These are phyloP conservation scores for Calonectria pauciramosa DNA, from an alignment of 2,329 filamentous ascomycete species.

Conservation along the genomic window DNA sequence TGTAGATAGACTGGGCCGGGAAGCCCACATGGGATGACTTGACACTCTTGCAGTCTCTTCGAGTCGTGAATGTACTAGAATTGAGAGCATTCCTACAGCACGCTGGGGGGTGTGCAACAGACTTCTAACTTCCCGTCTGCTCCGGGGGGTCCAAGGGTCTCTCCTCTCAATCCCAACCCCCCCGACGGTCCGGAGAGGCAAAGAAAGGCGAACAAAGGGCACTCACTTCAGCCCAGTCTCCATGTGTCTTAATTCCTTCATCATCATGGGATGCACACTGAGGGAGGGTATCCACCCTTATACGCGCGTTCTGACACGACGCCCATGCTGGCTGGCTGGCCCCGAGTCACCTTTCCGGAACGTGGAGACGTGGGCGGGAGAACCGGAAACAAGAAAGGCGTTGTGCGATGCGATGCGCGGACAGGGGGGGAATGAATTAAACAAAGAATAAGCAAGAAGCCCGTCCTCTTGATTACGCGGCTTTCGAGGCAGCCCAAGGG, in stretches of 20 bases:
- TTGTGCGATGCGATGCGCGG: neutral
- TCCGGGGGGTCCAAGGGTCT: neutral
- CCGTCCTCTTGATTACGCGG: slow-evolving; percentile 9
- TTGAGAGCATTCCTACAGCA: neutral
- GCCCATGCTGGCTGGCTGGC: neutral
- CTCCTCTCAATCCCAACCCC: neutral
- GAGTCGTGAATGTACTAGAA: neutral
- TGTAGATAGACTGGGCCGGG: neutral
- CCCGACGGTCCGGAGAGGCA: neutral
- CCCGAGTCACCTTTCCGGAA: neutral
- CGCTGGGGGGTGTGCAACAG: slow-evolving; percentile 1
- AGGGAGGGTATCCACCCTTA: slow-evolving; percentile 2
- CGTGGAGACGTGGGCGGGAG: neutral
- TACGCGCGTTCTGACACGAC: slow-evolving; percentile 26
- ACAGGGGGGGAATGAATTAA: neutral
- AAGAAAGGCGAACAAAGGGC: neutral
- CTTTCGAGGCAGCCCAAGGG: neutral
- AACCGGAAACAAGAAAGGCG: neutral
- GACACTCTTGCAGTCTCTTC: neutral
- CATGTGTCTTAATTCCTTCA: neutral
- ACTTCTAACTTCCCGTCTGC: neutral
- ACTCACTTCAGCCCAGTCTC: neutral
- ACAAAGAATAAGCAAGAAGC: neutral
- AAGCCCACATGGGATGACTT: neutral
- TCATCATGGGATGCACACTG: neutral